phyloP scores from a whole-genome alignment of 202 grass and related monocot genomes.

The Bolboschoenoplectus hybrid region DNA sequence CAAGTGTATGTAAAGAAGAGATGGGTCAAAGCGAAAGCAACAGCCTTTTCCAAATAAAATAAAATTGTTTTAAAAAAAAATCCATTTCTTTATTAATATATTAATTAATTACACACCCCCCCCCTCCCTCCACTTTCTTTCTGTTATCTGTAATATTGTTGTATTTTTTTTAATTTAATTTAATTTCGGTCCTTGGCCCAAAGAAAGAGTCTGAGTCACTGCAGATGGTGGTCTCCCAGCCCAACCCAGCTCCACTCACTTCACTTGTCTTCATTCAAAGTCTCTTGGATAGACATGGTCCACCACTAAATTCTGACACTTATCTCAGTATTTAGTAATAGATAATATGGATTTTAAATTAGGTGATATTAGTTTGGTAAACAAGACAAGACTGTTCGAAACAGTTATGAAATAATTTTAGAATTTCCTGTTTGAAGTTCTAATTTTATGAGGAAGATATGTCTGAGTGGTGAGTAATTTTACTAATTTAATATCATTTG shows the following conservation, averaged over 20 bases:
- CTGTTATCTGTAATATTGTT: slow-evolving; percentile 16
- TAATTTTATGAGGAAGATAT: neutral
- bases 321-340: neutral
- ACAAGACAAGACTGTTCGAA: neutral
- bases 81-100: neutral
- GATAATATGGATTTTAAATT: neutral
- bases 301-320: slow-evolving; percentile 8
- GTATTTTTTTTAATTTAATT: neutral
- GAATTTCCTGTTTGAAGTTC: neutral
- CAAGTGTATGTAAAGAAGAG: slow-evolving; percentile 37
- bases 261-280: slow-evolving; percentile 25
- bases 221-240: slow-evolving; percentile 38
- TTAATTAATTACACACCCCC: neutral
- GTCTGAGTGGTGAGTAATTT: neutral
- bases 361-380: neutral
- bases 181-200: slow-evolving; percentile 18
- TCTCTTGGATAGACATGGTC: neutral
- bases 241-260: slow-evolving; percentile 39
- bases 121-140: neutral
- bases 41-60: neutral
- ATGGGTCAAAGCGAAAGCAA: slow-evolving; percentile 40
- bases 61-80: neutral
- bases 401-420: neutral
- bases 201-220: slow-evolving; percentile 32
- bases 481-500: neutral